These are phyloP conservation scores for Vaccinium myrtillus DNA, from an alignment of 148 eudicot species.

Conservation along the genomic window DNA sequence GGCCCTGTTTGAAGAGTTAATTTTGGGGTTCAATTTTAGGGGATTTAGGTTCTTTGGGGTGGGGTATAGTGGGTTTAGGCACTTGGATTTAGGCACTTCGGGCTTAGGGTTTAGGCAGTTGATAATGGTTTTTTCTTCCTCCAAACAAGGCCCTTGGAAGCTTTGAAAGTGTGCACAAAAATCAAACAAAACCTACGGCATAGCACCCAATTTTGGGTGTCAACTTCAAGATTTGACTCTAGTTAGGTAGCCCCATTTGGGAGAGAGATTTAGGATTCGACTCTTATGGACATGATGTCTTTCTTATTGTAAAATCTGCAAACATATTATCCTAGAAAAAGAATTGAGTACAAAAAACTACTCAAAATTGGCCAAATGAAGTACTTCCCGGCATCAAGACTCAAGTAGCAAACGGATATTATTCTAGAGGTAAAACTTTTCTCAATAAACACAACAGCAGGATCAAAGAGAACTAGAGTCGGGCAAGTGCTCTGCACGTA, in stretches of 20 bases:
- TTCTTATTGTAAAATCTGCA: background rate
- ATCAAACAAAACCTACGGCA: too few species aligned
- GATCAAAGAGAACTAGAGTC: background rate
- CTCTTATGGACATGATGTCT: background rate
- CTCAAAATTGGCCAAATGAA: background rate
- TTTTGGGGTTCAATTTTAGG: too few species aligned
- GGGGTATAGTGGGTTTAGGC: too few species aligned
- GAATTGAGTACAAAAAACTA: background rate
- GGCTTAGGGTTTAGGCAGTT: too few species aligned
- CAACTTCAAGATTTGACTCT: background rate
- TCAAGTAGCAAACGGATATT: background rate
- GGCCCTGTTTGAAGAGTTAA: too few species aligned
- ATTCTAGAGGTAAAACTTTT: background rate
- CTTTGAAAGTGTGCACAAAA: too few species aligned
- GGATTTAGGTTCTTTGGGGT: too few species aligned
- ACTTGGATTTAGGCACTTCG: too few species aligned
- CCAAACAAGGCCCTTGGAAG: too few species aligned
- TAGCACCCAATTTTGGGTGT: background rate
- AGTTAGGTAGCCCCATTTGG: too few species aligned
- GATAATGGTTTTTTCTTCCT: too few species aligned
- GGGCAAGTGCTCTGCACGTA: too few species aligned
- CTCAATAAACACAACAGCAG: background rate
- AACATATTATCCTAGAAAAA: background rate
- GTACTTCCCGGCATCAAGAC: background rate
- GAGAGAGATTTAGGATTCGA: background rate